Evolutionary conservation across 1,284 basidiomycete species (phyloP), one percentile per base, ranked within the genome.

Genomic region (Porodaedalea pini): DNA sequence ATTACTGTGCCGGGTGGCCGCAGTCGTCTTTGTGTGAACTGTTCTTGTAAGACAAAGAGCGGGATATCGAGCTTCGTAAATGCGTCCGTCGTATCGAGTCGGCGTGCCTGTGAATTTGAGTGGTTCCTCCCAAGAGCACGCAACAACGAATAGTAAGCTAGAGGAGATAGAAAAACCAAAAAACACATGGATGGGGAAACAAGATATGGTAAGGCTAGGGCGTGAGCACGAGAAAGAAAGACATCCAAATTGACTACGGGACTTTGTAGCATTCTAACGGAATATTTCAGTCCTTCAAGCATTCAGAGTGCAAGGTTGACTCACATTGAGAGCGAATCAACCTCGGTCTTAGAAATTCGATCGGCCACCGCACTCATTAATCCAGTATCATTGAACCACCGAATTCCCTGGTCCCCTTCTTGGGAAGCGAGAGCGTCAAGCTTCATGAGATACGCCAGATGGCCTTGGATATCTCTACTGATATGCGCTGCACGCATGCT

Each of bases 381-480:
- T 65, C 84, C 78, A 32, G 85, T 72, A 62, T 85, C 83, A 48
- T 75, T 81, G 66, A 91, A 90, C 89, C 89, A 91, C 49, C 81
- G 75, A 32, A 86, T 75, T 1, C 88, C 88, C 41, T 76, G 77
- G 51, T 83, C 81, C 2, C 81, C 79, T 68, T 83, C 82, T 39
- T 73, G 70, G 4, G 75, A 71, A 0, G 85, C 83, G 17, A 91
- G 70, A 19, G 75, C 74, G 64, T 91, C 88, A 13, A 90, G 70
- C 70, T 81, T 79, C 70, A 88, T 85, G 17, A 91, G 75, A 68
- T 90, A 87, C 19, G 73, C 74, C n/a, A 91, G 67, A 62, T 87
- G 78, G 23, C 79, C 74, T 49, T 78, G 70, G 7, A 86, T 75
- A 34, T 71, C 66, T 41, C 69, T 69, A 7, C 79, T 80, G 21